phyloP scores from a whole-genome alignment of 495 filamentous ascomycete genomes.

The Penicillium pulvis region DNA sequence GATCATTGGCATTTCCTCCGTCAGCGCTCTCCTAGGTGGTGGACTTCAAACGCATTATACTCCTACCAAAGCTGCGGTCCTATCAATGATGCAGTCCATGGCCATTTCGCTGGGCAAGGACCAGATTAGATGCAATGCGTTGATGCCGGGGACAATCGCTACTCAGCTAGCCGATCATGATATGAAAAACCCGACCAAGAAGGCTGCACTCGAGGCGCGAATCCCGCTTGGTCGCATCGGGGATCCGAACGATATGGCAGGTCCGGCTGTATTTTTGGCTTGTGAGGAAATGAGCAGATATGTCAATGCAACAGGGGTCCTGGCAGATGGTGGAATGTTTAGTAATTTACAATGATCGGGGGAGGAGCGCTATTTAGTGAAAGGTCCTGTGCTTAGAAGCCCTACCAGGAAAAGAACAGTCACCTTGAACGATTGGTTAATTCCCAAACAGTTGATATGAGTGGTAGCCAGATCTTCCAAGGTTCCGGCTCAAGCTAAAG shows the following conservation, averaged over 20 bases:
- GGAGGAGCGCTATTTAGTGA: no score
- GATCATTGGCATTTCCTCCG: constrained; percentile 52
- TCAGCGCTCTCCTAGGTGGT: constrained; percentile 36
- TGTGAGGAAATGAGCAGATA: constrained; percentile 33
- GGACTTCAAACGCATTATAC: constrained; percentile 44
- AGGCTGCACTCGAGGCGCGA: constrained; percentile 71
- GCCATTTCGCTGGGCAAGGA: constrained; percentile 31
- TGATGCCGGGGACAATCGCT: constrained; percentile 32
- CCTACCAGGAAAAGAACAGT: no score
- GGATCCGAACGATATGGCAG: constrained; percentile 35
- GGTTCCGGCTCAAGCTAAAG: no score
- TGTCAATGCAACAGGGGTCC: constrained; percentile 27
- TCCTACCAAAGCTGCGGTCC: constrained; percentile 50
- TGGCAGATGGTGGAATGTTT: constrained; percentile 32
- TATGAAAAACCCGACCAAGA: constrained; percentile 59
- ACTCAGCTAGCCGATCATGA: constrained; percentile 70
- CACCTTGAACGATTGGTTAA: no score
- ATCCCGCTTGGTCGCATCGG: constrained; percentile 66
- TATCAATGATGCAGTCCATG: constrained; percentile 49
- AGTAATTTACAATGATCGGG: constrained; percentile 25
- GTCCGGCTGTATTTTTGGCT: constrained; percentile 34
- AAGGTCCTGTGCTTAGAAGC: no score
- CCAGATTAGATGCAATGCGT: constrained; percentile 35
- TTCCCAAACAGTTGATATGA: no score
- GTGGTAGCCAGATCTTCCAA: no score